These are phyloP conservation scores for Plasmodium yoelii DNA, from an alignment of 169 alveolate genomes.

Conservation along the genomic window DNA sequence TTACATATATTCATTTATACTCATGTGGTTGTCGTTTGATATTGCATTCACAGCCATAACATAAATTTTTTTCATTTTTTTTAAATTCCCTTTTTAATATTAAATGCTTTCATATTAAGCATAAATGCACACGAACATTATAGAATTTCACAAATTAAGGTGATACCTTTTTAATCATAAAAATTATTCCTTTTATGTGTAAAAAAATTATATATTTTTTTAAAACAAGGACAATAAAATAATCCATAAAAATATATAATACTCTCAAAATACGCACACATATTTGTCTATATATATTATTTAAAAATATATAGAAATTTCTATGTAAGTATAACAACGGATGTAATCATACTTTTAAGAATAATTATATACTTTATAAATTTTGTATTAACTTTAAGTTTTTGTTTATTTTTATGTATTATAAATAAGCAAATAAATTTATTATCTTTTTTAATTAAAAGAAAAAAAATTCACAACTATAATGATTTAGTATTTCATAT, in stretches of 20 bases:
- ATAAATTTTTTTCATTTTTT: background rate
- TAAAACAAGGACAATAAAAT: background rate
- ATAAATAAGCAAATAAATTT: constrained; percentile 11
- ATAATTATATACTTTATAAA: background rate
- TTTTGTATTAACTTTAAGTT: background rate
- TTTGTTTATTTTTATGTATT: background rate
- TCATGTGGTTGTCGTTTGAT: no score
- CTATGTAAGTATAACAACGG: background rate
- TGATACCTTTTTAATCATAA: background rate
- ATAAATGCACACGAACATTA: background rate
- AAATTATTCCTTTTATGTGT: background rate
- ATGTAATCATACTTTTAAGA: background rate
- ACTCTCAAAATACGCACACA: background rate
- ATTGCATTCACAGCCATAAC: no score
- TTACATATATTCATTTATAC: no score
- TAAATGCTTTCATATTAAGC: background rate
- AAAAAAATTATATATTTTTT: background rate
- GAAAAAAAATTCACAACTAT: constrained; percentile 7
- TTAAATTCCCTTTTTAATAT: background rate
- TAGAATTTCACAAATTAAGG: background rate
- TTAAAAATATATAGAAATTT: background rate
- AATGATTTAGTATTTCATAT: constrained; percentile 6
- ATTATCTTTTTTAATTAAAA: background rate
- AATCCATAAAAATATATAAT: background rate
- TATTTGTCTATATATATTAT: background rate